A percentile compares a stretch with the other conserved stretches of the same genome.
Conservation (phyloP, 164 flowering plant genomes). For the Vitis amurensis region DNA sequence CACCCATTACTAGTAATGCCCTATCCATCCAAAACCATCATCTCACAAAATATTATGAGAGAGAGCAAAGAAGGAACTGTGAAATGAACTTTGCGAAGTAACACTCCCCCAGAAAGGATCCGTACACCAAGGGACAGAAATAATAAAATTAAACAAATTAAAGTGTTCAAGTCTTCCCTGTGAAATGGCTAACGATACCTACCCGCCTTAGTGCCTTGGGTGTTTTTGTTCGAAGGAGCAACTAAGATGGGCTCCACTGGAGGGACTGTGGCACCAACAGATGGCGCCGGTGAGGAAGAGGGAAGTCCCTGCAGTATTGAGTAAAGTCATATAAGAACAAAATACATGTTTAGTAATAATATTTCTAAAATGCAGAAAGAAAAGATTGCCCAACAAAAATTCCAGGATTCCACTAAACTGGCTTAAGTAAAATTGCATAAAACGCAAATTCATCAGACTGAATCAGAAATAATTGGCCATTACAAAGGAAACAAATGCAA, state of each 20-base stretch:
- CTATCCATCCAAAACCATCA: background rate
- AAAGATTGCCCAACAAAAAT: background rate
- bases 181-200: slow-evolving; percentile 3
- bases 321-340: background rate
- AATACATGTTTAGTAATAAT: background rate
- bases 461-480: too few species aligned
- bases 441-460: too few species aligned
- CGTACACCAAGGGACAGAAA: background rate
- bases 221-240: slow-evolving; percentile 11
- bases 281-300: slow-evolving; percentile 14
- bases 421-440: too few species aligned
- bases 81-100: background rate
- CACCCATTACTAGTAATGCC: background rate
- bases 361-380: background rate
- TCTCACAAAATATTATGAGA: too few species aligned
- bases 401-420: too few species aligned
- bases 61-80: too few species aligned
- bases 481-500: too few species aligned
- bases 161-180: background rate
- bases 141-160: background rate
- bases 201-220: slow-evolving; percentile 26
- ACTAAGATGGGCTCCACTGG: slow-evolving; percentile 9
- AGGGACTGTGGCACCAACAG: slow-evolving; percentile 11
- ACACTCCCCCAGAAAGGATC: background rate
- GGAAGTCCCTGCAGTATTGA: slow-evolving; percentile 25